Conservation (phyloP, 352 stramenopile genomes). For the Phytophthora tentaculata region DNA sequence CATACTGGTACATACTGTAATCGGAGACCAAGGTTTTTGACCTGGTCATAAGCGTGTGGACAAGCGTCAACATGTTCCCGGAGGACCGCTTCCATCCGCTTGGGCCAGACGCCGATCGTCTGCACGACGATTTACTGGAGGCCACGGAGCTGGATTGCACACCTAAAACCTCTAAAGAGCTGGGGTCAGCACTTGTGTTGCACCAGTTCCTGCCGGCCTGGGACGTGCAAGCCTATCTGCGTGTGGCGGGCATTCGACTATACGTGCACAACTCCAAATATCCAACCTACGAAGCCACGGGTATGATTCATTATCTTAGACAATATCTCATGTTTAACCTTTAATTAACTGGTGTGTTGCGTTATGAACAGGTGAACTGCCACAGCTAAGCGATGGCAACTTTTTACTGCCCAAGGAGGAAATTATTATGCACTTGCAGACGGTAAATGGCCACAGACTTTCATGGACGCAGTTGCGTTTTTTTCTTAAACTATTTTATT, state of each 20-base stretch:
- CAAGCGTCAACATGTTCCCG: conserved; percentile 62
- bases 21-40: too few relatives aligned
- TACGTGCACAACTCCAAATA: conserved; percentile 90
- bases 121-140: conserved; percentile 70
- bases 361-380: conserved; percentile 61
- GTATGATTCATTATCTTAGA: conserved; percentile 27
- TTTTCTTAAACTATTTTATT: not conserved
- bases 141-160: conserved; percentile 57
- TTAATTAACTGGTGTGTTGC: not conserved
- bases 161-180: conserved; percentile 73
- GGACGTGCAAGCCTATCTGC: conserved; percentile 87
- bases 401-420: conserved; percentile 85
- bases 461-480: not conserved
- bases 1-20: not conserved
- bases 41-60: conserved; percentile 1
- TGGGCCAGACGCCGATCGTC: conserved; percentile 67
- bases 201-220: conserved; percentile 88
- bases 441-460: conserved; percentile 37
- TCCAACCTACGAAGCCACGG: conserved; percentile 78
- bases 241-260: conserved; percentile 72
- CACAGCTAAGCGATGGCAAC: conserved; percentile 87
- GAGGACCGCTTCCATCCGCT: conserved; percentile 86
- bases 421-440: conserved; percentile 89
- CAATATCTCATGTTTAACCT: not conserved
- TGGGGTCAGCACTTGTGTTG: conserved; percentile 72